These are phyloP conservation scores for Yarrowia phangngaensis DNA, from an alignment of 805 yeast genomes.

Conservation along the genomic window DNA sequence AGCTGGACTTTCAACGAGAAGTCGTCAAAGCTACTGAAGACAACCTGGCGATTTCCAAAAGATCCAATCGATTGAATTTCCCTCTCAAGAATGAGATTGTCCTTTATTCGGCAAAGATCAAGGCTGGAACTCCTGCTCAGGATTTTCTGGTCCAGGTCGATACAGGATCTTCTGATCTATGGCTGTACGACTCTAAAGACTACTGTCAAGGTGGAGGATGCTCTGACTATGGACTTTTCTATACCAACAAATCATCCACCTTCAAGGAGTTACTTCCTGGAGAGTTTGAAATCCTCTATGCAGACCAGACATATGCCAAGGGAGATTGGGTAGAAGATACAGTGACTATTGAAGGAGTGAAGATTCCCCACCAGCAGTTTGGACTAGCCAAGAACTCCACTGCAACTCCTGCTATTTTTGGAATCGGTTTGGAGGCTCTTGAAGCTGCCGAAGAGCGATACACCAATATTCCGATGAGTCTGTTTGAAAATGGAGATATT, in stretches of 20 bases:
- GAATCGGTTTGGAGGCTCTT: constrained; percentile 29
- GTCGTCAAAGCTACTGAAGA: not conserved
- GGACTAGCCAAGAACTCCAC: constrained; percentile 27
- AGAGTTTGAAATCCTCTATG: constrained; percentile 33
- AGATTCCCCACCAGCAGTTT: constrained; percentile 39
- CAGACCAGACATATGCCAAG: constrained; percentile 42
- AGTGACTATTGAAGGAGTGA: constrained; percentile 47
- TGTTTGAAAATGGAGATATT: constrained; percentile 42
- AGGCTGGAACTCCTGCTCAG: constrained; percentile 57
- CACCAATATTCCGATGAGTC: constrained; percentile 38
- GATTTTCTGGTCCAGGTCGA: constrained; percentile 54
- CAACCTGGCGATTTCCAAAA: too few relatives aligned
- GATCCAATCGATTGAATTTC: not conserved
- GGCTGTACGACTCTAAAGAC: constrained; percentile 43
- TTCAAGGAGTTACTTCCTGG: constrained; percentile 38
- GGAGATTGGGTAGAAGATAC: constrained; percentile 64
- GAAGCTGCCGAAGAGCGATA: constrained; percentile 29
- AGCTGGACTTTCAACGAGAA: constrained; percentile 5
- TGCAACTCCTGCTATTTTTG: constrained; percentile 28
- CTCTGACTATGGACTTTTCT: constrained; percentile 3
- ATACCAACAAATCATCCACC: constrained; percentile 29
- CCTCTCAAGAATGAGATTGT: constrained; percentile 7
- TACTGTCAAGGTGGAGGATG: constrained; percentile 5
- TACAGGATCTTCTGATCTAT: constrained; percentile 68
- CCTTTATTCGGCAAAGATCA: constrained; percentile 10